Percentiles rank a stretch among this genome's conserved stretches.
These are phyloP conservation scores for Lipomyces anomalus DNA, from an alignment of 805 yeast genomes.

Conservation along the genomic window DNA sequence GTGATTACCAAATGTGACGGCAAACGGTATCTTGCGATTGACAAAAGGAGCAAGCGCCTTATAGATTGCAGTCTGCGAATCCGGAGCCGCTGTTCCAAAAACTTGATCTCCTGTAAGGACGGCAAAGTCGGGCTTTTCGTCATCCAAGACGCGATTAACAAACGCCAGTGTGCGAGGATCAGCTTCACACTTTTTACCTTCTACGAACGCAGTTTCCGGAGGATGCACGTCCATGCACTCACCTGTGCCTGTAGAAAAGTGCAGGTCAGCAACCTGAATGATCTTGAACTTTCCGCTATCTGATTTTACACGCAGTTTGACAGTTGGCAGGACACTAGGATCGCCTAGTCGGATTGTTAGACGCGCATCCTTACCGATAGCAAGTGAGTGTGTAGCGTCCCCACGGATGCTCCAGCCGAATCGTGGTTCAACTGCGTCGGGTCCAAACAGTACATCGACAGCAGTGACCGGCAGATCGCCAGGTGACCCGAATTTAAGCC, in stretches of 20 bases:
- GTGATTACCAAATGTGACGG: conserved; percentile 86
- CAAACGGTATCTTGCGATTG: conserved; percentile 67
- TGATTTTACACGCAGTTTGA: conserved; percentile 36
- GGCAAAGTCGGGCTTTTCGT: conserved; percentile 78
- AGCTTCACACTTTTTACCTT: conserved; percentile 54
- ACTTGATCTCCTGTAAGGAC: conserved; percentile 90
- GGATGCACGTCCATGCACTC: conserved; percentile 56
- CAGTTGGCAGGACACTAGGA: conserved; percentile 18
- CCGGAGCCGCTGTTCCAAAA: conserved; percentile 73
- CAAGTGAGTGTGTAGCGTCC: conserved; percentile 21
- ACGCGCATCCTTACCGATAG: conserved; percentile 29
- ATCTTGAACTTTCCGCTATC: conserved; percentile 65
- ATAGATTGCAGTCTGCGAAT: conserved; percentile 72
- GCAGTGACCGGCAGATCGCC: conserved; percentile 44
- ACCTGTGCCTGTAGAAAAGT: conserved; percentile 80
- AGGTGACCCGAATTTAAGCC: conserved; percentile 50
- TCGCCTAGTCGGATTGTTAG: conserved; percentile 28
- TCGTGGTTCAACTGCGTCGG: conserved; percentile 70
- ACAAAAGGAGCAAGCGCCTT: conserved; percentile 72
- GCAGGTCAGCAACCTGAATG: conserved; percentile 80
- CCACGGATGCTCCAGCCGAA: conserved; percentile 53
- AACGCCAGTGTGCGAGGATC: conserved; percentile 66
- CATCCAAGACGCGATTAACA: conserved; percentile 55
- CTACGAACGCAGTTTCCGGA: conserved; percentile 22
- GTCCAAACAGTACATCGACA: conserved; percentile 66